Evolutionary conservation across 164 flowering plant species (phyloP), one percentile per base, ranked within the genome.

Genomic region (Magnolia officinalis): DNA sequence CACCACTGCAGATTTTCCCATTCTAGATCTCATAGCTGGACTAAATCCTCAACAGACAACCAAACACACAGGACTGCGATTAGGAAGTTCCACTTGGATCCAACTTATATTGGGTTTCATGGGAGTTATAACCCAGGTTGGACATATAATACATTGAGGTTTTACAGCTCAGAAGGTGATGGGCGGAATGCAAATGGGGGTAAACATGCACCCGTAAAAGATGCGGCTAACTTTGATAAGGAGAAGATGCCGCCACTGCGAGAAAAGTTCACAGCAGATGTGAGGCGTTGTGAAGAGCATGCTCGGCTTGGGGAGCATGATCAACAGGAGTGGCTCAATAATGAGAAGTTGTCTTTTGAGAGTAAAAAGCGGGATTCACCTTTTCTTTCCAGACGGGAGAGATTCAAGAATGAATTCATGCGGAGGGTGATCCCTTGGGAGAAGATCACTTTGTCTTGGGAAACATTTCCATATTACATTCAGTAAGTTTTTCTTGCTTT

Each of bases 391-490:
- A 88, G 87, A 81, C 82, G 87, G 37, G 92, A 92, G 72, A 92
- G 85, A 85, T 91, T 93, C 73, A 96, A 84, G 79, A 90, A 86
- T 49, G 99, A 92, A 80, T 89, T 96, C 75, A 78, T 87, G 84
- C 86, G 92, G 73, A 89, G 94, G 84, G 71, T 96, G 80, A 87
- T 93, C 81, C 96, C 98, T 1, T 94, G 98, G 97, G 98, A 96
- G 86, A 93, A 92, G 71, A 90, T 93, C 73, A 82, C 88, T 1
- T 89, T 96, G 70, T 90, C 99, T 21, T 96, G 97, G 99, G 98
- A 94, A 21, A 89, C 89, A 49, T 96, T 96, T 81, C 99, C 99
- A 20, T 96, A 94, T 74, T 84, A 86, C 81, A 83, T 96, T 55
- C 84, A 93, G 99, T 96, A 89, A 84, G 77, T 75, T 76, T 80